Percentiles rank a stretch among this genome's conserved stretches.
These are phyloP conservation scores for Fusarium nanum DNA, from an alignment of 2,329 filamentous ascomycete species.

Conservation along the genomic window DNA sequence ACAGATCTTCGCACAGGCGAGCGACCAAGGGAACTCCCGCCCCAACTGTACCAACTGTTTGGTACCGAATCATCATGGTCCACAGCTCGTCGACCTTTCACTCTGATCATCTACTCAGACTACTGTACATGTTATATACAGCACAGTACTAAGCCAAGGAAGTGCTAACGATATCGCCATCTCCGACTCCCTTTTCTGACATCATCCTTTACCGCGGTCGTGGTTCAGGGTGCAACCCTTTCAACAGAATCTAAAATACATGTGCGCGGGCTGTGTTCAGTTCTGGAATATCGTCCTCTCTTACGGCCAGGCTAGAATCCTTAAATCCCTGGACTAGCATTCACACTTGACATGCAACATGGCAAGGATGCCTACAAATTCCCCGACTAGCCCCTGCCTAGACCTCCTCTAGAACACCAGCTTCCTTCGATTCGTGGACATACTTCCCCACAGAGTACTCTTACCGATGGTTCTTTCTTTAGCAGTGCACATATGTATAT, in stretches of 20 bases:
- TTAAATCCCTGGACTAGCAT: neutral
- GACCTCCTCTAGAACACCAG: conserved; percentile 2
- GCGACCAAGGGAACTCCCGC: conserved; percentile 23
- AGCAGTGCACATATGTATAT: neutral
- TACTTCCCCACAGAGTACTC: conserved; percentile 10
- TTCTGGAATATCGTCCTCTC: neutral
- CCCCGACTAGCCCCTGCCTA: neutral
- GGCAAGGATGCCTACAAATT: neutral
- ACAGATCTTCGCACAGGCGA: conserved; percentile 14
- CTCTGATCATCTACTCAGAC: neutral
- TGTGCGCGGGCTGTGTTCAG: neutral
- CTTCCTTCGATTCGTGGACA: neutral
- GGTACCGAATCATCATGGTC: conserved; percentile 20
- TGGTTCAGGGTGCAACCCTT: neutral
- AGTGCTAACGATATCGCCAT: neutral
- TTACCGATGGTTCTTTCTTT: neutral
- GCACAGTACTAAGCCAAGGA: neutral
- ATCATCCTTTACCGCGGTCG: neutral
- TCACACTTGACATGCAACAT: neutral
- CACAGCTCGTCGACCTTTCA: neutral
- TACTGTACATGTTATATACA: neutral
- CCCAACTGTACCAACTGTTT: conserved; percentile 24
- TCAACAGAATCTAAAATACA: neutral
- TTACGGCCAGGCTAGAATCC: neutral
- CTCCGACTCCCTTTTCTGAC: neutral